phyloP scores from a whole-genome alignment of 2,329 filamentous ascomycete genomes.

The Trichoderma cornu-damae region DNA sequence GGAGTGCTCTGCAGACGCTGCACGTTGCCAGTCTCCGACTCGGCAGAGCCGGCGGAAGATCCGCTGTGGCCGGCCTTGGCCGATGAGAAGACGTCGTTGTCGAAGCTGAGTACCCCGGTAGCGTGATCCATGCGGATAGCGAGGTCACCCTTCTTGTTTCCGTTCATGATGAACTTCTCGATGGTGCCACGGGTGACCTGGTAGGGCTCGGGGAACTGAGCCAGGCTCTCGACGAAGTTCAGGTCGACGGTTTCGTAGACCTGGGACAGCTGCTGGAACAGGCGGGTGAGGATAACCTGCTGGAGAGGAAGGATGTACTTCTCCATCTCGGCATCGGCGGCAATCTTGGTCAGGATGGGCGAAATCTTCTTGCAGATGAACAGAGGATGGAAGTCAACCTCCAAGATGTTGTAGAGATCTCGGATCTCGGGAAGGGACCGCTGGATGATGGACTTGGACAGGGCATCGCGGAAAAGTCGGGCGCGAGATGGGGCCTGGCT shows the following conservation, averaged over 20 bases:
- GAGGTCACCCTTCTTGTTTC: conserved; percentile 98
- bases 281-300: conserved; percentile 94
- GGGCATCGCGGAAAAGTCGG: conserved; percentile 89
- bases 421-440: conserved; percentile 91
- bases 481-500: conserved; percentile 79
- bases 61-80: conserved; percentile 86
- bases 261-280: conserved; percentile 98
- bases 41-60: conserved; percentile 78
- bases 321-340: conserved; percentile 90
- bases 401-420: conserved; percentile 95
- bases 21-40: conserved; percentile 75
- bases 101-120: conserved; percentile 91
- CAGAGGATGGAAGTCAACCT: conserved; percentile 97
- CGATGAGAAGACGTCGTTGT: conserved; percentile 97
- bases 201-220: conserved; percentile 94
- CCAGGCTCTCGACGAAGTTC: conserved; percentile 85
- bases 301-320: conserved; percentile 94
- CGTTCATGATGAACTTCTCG: conserved; percentile 99
- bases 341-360: conserved; percentile 89
- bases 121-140: conserved; percentile 95
- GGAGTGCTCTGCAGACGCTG: conserved; percentile 97
- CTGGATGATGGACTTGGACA: conserved; percentile 91
- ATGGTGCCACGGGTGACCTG: conserved; percentile 86
- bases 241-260: conserved; percentile 98
- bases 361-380: conserved; percentile 99